Conservation (phyloP, 2,329 filamentous ascomycete genomes). For the Elsinoe fawcettii region DNA sequence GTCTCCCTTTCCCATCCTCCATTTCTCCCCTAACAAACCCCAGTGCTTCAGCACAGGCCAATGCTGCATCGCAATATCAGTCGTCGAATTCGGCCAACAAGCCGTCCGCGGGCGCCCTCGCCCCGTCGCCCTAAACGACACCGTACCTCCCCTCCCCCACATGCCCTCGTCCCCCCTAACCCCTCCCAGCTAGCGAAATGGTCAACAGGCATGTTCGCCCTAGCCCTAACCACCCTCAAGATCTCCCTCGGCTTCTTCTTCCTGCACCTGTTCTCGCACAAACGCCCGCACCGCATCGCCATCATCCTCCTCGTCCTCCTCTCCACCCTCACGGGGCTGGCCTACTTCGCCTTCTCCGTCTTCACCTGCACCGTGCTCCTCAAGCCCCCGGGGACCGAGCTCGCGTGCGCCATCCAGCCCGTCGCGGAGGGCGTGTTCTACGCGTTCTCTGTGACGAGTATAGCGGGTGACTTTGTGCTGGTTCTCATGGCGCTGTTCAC, state of each 20-base stretch:
- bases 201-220: slow-evolving; percentile 35
- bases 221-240: slow-evolving; percentile 39
- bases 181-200: not conserved
- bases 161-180: not conserved
- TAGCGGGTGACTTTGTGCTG: slow-evolving; percentile 31
- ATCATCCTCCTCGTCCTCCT: slow-evolving; percentile 38
- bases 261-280: slow-evolving; percentile 39
- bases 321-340: slow-evolving; percentile 36
- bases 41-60: slow-evolving; percentile 1
- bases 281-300: slow-evolving; percentile 34
- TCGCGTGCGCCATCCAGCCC: slow-evolving; percentile 16
- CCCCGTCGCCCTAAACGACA: not conserved
- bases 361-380: slow-evolving; percentile 47
- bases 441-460: slow-evolving; percentile 25
- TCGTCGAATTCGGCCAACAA: not conserved
- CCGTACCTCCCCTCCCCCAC: not conserved
- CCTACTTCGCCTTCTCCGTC: slow-evolving; percentile 43
- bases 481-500: slow-evolving; percentile 31
- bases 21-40: not conserved
- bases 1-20: not conserved
- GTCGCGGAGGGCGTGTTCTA: slow-evolving; percentile 16
- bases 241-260: slow-evolving; percentile 45
- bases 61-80: not conserved
- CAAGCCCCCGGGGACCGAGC: slow-evolving; percentile 26
- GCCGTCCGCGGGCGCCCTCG: not conserved